A percentile compares a stretch with the other conserved stretches of the same genome.
Evolutionary conservation across 768 basidiomycete species (phyloP).

Genomic region (Pisolithus marmoratus): DNA sequence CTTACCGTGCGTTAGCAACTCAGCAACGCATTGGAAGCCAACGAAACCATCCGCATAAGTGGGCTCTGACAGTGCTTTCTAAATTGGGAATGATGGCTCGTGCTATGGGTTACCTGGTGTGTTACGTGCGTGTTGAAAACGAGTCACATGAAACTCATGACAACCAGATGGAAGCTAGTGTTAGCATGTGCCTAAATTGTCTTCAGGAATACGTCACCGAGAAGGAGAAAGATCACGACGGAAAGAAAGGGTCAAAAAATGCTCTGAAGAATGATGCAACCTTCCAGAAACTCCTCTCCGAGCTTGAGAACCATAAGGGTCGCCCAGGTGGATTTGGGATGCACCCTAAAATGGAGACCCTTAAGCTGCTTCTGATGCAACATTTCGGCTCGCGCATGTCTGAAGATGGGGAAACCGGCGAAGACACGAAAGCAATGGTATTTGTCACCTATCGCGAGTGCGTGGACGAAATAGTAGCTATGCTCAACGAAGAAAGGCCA

Average conservation of each 20-base stretch:
- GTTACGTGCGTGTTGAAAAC: slow-evolving; percentile 15
- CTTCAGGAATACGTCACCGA: slow-evolving; percentile 49
- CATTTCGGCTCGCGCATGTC: slow-evolving; percentile 55
- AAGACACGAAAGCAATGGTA: slow-evolving; percentile 78
- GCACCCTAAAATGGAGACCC: slow-evolving; percentile 92
- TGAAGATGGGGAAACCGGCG: slow-evolving; percentile 29
- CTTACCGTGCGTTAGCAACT: slow-evolving; percentile 50
- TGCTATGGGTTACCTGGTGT: slow-evolving; percentile 84
- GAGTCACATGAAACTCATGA: not conserved
- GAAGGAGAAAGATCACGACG: slow-evolving; percentile 24
- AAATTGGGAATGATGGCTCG: slow-evolving; percentile 60
- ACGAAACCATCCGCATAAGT: slow-evolving; percentile 32
- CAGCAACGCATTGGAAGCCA: slow-evolving; percentile 33
- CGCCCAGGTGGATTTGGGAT: slow-evolving; percentile 43
- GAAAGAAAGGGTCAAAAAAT: slow-evolving; percentile 34
- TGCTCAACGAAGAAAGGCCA: slow-evolving; percentile 69
- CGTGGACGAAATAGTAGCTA: slow-evolving; percentile 85
- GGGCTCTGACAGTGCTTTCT: slow-evolving; percentile 47
- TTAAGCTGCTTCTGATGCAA: slow-evolving; percentile 66
- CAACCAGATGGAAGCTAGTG: slow-evolving; percentile 73
- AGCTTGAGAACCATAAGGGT: slow-evolving; percentile 55
- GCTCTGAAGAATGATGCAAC: slow-evolving; percentile 43
- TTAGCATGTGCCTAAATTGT: slow-evolving; percentile 68
- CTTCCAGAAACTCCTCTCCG: slow-evolving; percentile 61
- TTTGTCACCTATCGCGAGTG: slow-evolving; percentile 88